Base-by-base conservation (phyloP, 1,284 basidiomycete species). In the Melampsora americana region DNA sequence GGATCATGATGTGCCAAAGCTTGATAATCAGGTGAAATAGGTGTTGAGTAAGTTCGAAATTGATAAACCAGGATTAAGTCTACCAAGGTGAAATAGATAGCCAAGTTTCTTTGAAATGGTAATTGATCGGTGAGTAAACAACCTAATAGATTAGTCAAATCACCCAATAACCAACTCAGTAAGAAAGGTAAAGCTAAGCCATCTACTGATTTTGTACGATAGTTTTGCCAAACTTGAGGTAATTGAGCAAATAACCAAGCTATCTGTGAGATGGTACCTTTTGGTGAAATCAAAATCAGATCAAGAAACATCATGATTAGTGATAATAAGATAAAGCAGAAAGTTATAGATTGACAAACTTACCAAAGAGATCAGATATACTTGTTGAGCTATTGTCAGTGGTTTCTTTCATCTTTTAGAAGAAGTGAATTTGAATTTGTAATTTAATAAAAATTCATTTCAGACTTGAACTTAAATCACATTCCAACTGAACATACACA, bases 151-250 rank as follows among this genome's bases (percentile, higher is more conserved):
- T 76, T 76, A 5, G 56, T 66, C n/a, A 68, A 26, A 59, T 69
- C 66, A 18, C 64, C 73, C 18, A 18, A 39, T 9, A 72, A 26
- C 70, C 70, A 72, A 32, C 48, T 65, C 1, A 83, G 69, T 77
- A 83, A 82, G 30, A 83, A 80, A 0, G 82, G 72, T 59, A 82
- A 78, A 6, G 79, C 79, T 9, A 83, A 77, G 0, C 82, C 82
- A 7, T 78, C 79, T 0, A 83, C 81, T 2, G 80, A 81, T 26
- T 78, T 75, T 2, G 81, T 78, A 23, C 77, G 73, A 74, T 80
- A 78, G 68, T 83, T 83, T 23, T 79, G 78, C 80, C 80, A 83
- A 48, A 83, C 81, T 69, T 83, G 82, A 0, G 82, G 82, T 26
- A 83, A 78, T 42, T 82, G 80, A 18, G 81, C 81, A 5, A 82